Percentiles rank a stretch among this genome's conserved stretches.
phyloP scores from a whole-genome alignment of 139 green algal genomes.

The Desmodesmus armatus region DNA sequence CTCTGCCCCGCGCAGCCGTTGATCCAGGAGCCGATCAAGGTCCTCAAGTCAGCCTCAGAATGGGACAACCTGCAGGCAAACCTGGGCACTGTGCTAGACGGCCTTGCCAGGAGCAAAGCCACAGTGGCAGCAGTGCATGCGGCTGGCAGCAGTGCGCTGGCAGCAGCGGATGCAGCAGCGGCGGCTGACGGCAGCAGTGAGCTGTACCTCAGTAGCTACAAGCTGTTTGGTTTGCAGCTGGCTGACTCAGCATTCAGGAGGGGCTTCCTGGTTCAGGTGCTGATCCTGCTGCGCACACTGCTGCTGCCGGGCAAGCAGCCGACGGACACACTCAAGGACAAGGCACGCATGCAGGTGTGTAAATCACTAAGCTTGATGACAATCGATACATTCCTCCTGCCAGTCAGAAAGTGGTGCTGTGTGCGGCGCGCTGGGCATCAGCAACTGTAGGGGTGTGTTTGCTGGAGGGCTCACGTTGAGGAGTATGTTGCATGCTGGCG shows the following conservation, averaged over 20 bases:
- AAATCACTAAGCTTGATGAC: no score
- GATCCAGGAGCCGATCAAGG: no score
- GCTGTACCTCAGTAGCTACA: constrained; percentile 79
- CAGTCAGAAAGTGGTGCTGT: neutral
- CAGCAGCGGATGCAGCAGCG: neutral
- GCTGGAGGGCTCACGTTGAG: neutral
- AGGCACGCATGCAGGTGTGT: constrained; percentile 32
- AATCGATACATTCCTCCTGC: no score
- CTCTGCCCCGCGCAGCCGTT: no score
- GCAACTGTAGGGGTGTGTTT: neutral
- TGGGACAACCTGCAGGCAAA: no score
- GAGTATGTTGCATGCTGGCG: neutral
- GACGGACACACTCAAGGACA: constrained; percentile 20
- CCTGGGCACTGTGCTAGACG: neutral
- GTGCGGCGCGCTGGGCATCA: neutral
- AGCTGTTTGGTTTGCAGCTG: constrained; percentile 85
- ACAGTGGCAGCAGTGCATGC: constrained; percentile 22
- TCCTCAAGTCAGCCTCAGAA: no score
- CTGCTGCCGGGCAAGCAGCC: constrained; percentile 24
- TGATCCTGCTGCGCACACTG: constrained; percentile 36
- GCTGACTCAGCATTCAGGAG: constrained; percentile 79
- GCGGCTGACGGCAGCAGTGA: neutral
- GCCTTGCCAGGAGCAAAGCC: neutral
- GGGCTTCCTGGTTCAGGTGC: constrained; percentile 78
- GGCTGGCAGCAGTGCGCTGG: constrained; percentile 20